Percentiles rank a stretch among this genome's conserved stretches.
Conservation (phyloP, 2,329 filamentous ascomycete species). For the Verticillium zaregamsianum region DNA sequence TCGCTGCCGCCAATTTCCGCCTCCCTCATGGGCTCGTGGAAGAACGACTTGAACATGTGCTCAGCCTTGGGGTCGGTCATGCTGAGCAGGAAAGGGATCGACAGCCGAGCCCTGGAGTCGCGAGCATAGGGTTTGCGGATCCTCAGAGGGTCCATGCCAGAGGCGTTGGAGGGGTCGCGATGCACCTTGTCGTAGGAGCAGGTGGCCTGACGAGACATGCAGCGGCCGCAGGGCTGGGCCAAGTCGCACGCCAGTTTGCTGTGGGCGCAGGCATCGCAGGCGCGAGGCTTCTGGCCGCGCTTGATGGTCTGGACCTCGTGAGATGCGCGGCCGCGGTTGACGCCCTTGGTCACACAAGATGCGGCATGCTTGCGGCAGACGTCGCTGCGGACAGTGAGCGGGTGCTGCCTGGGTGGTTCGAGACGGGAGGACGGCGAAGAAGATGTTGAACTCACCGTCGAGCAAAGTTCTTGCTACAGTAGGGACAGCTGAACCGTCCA, state of each 20-base stretch:
- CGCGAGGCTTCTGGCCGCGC: conserved; percentile 21
- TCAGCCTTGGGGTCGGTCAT: conserved; percentile 19
- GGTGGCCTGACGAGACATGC: conserved; percentile 12
- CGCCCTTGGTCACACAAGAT: conserved; percentile 15
- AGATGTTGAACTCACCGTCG: conserved; percentile 11
- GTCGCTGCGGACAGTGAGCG: conserved; percentile 9
- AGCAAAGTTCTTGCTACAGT: conserved; percentile 15
- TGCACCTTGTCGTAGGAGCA: conserved; percentile 15
- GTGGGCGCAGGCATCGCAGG: conserved; percentile 23
- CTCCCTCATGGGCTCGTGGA: conserved; percentile 8
- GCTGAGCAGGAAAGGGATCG: conserved; percentile 19
- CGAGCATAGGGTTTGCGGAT: background rate
- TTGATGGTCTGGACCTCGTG: conserved; percentile 13
- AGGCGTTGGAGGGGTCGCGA: conserved; percentile 1
- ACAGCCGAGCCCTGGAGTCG: conserved; percentile 13
- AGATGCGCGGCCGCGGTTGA: background rate
- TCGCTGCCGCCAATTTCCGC: conserved; percentile 2
- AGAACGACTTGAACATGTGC: conserved; percentile 17
- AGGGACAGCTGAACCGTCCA: conserved; percentile 12
- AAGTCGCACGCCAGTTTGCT: conserved; percentile 24
- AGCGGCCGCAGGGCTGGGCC: conserved; percentile 18
- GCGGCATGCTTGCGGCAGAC: conserved; percentile 22
- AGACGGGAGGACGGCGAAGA: background rate
- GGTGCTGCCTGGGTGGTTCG: background rate
- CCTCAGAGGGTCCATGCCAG: background rate